These are phyloP conservation scores for Ascochyta lentis DNA, from an alignment of 2,329 filamentous ascomycete species.

Conservation along the genomic window DNA sequence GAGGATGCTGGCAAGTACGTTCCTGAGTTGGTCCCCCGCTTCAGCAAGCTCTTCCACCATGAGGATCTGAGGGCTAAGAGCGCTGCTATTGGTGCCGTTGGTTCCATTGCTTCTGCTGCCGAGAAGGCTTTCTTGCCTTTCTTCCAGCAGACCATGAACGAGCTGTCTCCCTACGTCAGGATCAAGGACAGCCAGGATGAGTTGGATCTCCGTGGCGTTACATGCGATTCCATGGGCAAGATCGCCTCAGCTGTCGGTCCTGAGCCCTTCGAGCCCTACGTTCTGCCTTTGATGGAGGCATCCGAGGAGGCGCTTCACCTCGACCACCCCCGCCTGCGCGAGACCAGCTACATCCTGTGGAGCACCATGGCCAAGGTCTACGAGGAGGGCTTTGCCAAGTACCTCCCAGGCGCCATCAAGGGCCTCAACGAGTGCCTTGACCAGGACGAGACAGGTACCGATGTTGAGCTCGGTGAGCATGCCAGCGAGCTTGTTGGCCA, in stretches of 20 bases:
- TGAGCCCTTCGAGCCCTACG: conserved; percentile 87
- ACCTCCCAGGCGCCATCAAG: conserved; percentile 78
- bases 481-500: conserved; percentile 76
- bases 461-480: conserved; percentile 76
- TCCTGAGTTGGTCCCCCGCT: conserved; percentile 79
- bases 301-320: conserved; percentile 90
- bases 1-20: conserved; percentile 84
- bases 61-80: conserved; percentile 89
- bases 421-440: conserved; percentile 85
- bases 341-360: conserved; percentile 98
- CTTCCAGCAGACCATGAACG: conserved; percentile 88
- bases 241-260: conserved; percentile 89
- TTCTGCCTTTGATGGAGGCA: conserved; percentile 86
- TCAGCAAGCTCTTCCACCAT: conserved; percentile 83
- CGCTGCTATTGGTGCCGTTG: conserved; percentile 85
- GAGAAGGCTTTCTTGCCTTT: conserved; percentile 86
- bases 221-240: conserved; percentile 91
- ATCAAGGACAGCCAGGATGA: conserved; percentile 91
- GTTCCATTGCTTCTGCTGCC: conserved; percentile 86
- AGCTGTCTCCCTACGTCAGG: conserved; percentile 81
- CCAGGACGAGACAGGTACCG: conserved; percentile 83
- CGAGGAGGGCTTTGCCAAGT: conserved; percentile 79
- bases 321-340: conserved; percentile 87
- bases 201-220: conserved; percentile 85
- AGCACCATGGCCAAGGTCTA: conserved; percentile 94